phyloP scores from a whole-genome alignment of 139 green algal species.

The Haematococcus sp. region DNA sequence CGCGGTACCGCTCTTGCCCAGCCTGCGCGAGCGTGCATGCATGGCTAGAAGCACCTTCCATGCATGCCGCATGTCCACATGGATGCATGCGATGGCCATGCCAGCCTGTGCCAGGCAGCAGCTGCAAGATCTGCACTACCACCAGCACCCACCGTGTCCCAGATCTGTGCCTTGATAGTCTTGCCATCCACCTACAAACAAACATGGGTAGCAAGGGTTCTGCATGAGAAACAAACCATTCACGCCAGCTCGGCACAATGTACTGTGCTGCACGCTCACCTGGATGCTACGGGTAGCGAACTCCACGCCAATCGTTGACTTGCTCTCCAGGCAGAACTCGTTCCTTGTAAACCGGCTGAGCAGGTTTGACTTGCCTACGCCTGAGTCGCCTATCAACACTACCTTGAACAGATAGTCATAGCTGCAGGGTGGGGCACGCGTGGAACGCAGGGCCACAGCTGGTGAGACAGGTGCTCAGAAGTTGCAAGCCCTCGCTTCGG shows the following conservation, averaged over 20 bases:
- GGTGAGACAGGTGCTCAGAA: not conserved
- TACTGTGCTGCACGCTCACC: conserved; percentile 45
- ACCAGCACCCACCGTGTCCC: conserved; percentile 79
- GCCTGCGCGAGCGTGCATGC: conserved; percentile 51
- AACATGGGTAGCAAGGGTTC: not conserved
- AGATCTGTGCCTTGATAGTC: conserved; percentile 99
- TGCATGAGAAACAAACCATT: not conserved
- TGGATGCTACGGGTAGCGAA: conserved; percentile 98
- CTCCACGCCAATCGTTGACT: conserved; percentile 99
- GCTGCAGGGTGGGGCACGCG: conserved; percentile 46
- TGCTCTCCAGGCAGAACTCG: conserved; percentile 98
- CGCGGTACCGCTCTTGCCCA: conserved; percentile 95
- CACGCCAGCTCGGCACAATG: not conserved
- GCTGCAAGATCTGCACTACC: too few species aligned
- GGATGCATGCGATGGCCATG: too few species aligned
- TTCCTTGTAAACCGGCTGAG: conserved; percentile 97
- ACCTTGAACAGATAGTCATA: conserved; percentile 99
- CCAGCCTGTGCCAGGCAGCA: too few species aligned
- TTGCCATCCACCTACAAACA: conserved; percentile 91
- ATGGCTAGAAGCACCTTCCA: too few species aligned
- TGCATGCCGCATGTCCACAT: too few species aligned
- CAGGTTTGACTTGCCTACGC: conserved; percentile 98
- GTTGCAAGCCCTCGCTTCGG: not conserved
- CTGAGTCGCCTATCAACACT: conserved; percentile 97
- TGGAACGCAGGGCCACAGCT: not conserved